phyloP scores from a whole-genome alignment of 345 rosid species.

The Eucalyptus viminalis region DNA sequence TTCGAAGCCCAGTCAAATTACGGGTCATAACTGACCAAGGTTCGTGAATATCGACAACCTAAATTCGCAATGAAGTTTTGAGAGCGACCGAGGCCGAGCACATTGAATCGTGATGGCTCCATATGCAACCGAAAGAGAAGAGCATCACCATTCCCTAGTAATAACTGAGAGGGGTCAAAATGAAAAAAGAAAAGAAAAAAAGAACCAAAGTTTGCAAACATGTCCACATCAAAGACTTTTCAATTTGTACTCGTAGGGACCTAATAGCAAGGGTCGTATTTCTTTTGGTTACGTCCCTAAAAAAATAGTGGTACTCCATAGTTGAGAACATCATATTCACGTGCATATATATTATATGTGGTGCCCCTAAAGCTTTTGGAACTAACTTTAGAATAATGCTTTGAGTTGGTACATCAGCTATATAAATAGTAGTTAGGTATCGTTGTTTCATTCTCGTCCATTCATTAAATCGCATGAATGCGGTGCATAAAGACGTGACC shows the following conservation, averaged over 20 bases:
- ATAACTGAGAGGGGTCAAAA: background rate
- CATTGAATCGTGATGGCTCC: background rate
- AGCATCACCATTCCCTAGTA: background rate
- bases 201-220: background rate
- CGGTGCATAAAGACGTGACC: accelerated
- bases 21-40: background rate
- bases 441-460: background rate
- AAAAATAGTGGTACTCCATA: background rate
- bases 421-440: background rate
- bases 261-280: background rate
- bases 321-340: background rate
- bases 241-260: background rate
- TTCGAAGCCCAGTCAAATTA: background rate
- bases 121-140: background rate
- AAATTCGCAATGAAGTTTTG: background rate
- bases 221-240: background rate
- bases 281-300: background rate
- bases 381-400: too few species aligned
- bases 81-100: background rate
- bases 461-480: background rate
- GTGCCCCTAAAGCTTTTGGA: background rate
- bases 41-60: background rate
- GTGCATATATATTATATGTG: background rate
- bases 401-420: background rate
- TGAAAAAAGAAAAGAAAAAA: background rate